Evolutionary conservation across 805 yeast species (phyloP), one percentile per base, ranked within the genome.

Genomic region (Hanseniaspora hatyaiensis): DNA sequence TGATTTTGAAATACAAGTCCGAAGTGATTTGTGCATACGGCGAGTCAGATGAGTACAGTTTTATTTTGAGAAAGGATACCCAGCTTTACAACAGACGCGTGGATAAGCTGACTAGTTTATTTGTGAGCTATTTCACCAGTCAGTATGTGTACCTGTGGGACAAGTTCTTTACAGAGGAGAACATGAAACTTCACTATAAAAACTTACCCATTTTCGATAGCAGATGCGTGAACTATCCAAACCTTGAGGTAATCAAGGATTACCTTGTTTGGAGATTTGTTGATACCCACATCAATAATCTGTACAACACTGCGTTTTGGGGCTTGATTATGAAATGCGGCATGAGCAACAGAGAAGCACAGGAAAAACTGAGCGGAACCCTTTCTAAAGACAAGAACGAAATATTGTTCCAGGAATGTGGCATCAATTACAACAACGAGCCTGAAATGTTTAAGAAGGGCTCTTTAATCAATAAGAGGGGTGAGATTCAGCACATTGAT

Each of bases 271-370:
- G 98, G 98, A 72, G 98, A 54, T 96, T 85, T 59, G 97, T 81
- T 1, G 98, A 92, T 60, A 92, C 92, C 44, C 98, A 92, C 65
- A 92, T 92, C 48, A 92, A 92, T 62, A 92, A 92, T 61, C 64
- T 92, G 51, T 92, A 89, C 67, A 92, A 92, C 59, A 92, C 98
- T 0, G 69, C 86, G 0, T 92, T 92, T 60, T 92, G 98, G 98
- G 69, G 77, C 5, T 68, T 92, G 56, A 89, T 92, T 0, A 59
- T 67, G 16, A 69, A 73, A 52, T 87, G 92, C 15, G 80, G 79
- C 0, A 50, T 82, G 63, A 72, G 81, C 0, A 77, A 94, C 0
- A 75, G 75, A 52, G 92, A 86, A 31, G 94, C 97, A 0, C 96
- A 92, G 57, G 70, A 77, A 40, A 68, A 63, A 53, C 70, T 92